Conservation (phyloP, 1,284 basidiomycete genomes). For the Microbotryum violaceum region DNA sequence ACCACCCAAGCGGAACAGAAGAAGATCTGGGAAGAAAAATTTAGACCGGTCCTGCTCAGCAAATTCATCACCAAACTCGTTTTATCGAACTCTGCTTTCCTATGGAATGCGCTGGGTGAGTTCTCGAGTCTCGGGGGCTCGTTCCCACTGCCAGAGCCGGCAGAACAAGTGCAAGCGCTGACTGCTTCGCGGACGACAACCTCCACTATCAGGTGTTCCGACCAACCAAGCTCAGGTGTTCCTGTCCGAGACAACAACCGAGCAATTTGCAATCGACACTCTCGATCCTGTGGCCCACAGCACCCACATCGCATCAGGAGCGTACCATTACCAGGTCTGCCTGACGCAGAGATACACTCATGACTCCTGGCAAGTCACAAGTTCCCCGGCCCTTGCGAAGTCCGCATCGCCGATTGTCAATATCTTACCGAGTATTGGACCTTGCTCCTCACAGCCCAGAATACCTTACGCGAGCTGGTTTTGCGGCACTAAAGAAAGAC, state of each 20-base stretch:
- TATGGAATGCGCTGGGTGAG: conserved; percentile 72
- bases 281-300: conserved; percentile 56
- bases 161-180: neutral
- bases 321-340: conserved; percentile 59
- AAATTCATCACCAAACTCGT: conserved; percentile 54
- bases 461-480: conserved; percentile 63
- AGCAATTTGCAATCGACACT: conserved; percentile 47
- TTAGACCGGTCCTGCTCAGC: conserved; percentile 62
- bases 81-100: conserved; percentile 51
- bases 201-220: conserved; percentile 46
- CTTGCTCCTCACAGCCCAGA: conserved; percentile 50
- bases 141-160: no score
- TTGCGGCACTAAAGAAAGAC: conserved; percentile 52
- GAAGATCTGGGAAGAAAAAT: conserved; percentile 54
- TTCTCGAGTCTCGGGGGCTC: neutral
- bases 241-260: conserved; percentile 55
- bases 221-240: conserved; percentile 58
- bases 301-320: conserved; percentile 47
- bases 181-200: neutral
- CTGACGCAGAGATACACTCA: conserved; percentile 28
- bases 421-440: neutral
- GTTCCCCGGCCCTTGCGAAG: neutral
- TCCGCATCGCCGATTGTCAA: neutral
- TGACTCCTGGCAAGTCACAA: conserved; percentile 15
- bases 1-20: conserved; percentile 56